Evolutionary conservation across 2,329 filamentous ascomycete genomes (phyloP), one percentile per base, ranked within the genome.

Genomic region (Xylaria sp.): DNA sequence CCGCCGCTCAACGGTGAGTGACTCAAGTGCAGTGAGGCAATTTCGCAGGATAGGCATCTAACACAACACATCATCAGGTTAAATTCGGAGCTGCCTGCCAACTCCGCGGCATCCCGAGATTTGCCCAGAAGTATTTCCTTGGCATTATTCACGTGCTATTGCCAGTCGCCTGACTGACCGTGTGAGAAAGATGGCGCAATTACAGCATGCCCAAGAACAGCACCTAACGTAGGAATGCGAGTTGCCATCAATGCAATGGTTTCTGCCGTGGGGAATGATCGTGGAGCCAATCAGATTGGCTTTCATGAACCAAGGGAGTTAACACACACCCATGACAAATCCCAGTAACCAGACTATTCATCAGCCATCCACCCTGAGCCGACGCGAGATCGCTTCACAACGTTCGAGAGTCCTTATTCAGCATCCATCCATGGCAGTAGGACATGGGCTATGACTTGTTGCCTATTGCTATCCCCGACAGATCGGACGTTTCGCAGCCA

Each of bases 141-240:
- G 67, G 55, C 66, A 61, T 59, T 59, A 67, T 71, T 69, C 67
- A 71, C 67, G 67, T 69, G 64, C 58, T 61, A 56, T 64, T 69
- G 63, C 63, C 28, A 71, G 55, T 50, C 58, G 34, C 41, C 48
- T 41, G 34, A 50, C 48, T 41, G 34, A 50, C 48, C 31, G 37
- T 28, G 23, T 41, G 59, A 28, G n/a, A 50, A 28, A 51, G 55
- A 64, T 41, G 20, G 48, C 23, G 55, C 57, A n/a, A 50, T 62
- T 50, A 56, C 57, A 63, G 18, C 37, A 57, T 20, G 9, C 23
- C 13, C 56, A 58, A 44, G 20, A 31, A 58, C 39, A 46, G 12
- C 15, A 57, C 50, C 31, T 25, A 25, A 25, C 23, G 23, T 44
- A 13, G 28, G 31, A 63, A 50, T 44, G 63, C 55, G 60, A 65